Evolutionary conservation across 1,139 yeast species (phyloP).

Genomic region (Pichia cactophila): DNA sequence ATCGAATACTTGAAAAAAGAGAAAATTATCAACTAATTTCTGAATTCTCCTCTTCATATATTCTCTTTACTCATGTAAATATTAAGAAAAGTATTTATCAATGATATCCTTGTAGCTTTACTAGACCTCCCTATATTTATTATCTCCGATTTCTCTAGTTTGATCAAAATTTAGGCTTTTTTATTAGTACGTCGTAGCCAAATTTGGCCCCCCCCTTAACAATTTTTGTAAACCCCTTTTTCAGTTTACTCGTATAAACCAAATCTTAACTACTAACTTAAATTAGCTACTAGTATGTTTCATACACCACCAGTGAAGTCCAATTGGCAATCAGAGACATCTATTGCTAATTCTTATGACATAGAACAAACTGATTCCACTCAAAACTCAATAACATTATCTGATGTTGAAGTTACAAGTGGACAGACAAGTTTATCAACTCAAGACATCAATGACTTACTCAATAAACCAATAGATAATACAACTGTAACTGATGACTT

Average conservation of each 20-base stretch:
- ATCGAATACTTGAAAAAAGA: constrained; percentile 47
- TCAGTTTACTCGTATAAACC: neutral
- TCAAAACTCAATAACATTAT: neutral
- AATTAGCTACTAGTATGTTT: constrained; percentile 18
- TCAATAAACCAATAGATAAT: neutral
- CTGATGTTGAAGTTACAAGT: neutral
- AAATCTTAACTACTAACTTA: neutral
- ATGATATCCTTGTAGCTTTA: neutral
- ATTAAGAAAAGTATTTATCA: neutral
- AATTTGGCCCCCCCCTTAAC: neutral
- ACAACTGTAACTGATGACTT: neutral
- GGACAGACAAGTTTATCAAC: neutral
- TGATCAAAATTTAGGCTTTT: too few relatives aligned
- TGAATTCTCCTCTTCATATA: neutral
- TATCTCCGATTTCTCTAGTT: neutral
- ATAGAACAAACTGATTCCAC: neutral
- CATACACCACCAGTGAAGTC: constrained; percentile 29
- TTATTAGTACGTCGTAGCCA: neutral
- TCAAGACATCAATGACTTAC: neutral
- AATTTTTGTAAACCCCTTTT: neutral
- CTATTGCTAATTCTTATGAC: constrained; percentile 22
- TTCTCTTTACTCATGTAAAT: neutral
- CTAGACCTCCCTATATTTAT: neutral
- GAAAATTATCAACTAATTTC: constrained; percentile 8
- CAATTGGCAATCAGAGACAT: constrained; percentile 21